A percentile compares a stretch with the other conserved stretches of the same genome.
These are phyloP conservation scores for Hibiscus syriacus DNA, from an alignment of 345 rosid genomes.

Conservation along the genomic window DNA sequence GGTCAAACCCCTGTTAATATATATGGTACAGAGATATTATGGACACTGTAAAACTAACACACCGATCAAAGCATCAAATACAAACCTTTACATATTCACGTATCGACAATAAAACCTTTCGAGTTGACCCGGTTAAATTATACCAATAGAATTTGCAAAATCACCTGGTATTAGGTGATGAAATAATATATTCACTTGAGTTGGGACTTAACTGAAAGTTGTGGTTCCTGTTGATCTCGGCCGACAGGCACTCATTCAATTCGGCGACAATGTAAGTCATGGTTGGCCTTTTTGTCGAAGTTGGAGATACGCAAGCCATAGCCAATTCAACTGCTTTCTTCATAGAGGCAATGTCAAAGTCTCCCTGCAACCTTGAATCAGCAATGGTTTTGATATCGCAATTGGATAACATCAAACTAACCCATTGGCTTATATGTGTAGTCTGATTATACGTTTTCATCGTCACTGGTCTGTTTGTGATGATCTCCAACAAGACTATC, in stretches of 20 bases:
- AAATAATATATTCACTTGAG: too few relatives aligned
- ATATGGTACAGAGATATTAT: neutral
- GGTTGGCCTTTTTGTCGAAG: neutral
- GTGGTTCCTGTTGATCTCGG: neutral
- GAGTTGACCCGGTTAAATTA: neutral
- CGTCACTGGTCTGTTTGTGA: constrained; percentile 30
- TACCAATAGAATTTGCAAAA: neutral
- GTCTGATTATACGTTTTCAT: constrained; percentile 13
- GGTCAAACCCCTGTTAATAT: neutral
- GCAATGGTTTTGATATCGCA: neutral
- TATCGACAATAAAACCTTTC: neutral
- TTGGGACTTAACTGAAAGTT: neutral
- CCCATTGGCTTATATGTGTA: constrained; percentile 12
- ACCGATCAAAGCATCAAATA: neutral
- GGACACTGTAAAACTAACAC: neutral
- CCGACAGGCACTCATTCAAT: neutral
- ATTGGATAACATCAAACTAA: neutral
- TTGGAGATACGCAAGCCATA: constrained; percentile 1
- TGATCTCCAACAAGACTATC: constrained; percentile 30
- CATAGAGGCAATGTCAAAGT: neutral
- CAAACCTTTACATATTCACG: neutral
- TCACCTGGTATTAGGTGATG: neutral
- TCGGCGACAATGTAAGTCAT: neutral
- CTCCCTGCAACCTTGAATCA: neutral
- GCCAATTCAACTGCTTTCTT: neutral